Conservation (phyloP, 768 basidiomycete genomes). For the Boletus reticuloceps region DNA sequence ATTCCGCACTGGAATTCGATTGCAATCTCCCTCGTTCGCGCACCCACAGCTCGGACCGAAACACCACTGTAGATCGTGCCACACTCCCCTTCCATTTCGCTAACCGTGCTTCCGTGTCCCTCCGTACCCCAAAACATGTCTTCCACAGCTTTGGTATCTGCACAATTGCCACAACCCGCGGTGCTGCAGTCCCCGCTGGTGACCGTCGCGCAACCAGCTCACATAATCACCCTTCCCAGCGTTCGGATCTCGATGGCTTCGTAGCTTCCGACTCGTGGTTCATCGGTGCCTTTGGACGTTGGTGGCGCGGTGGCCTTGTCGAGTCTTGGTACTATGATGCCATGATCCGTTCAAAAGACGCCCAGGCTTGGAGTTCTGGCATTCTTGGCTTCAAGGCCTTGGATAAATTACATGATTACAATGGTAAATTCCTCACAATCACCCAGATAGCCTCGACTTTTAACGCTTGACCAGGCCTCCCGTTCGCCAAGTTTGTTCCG, state of each 20-base stretch:
- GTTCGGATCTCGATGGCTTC: slow-evolving; percentile 39
- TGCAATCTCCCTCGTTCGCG: slow-evolving; percentile 26
- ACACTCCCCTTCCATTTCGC: slow-evolving; percentile 71
- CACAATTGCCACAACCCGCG: slow-evolving; percentile 61
- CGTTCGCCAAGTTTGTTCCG: slow-evolving; percentile 48
- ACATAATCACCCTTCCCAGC: slow-evolving; percentile 22
- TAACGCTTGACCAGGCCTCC: slow-evolving; percentile 39
- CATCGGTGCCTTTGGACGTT: slow-evolving; percentile 85
- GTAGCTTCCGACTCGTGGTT: slow-evolving; percentile 82
- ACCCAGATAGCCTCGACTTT: not conserved
- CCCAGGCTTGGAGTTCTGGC: slow-evolving; percentile 75
- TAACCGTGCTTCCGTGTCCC: slow-evolving; percentile 87
- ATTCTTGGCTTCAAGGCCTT: slow-evolving; percentile 73
- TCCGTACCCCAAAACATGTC: slow-evolving; percentile 87
- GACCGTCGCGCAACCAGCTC: slow-evolving; percentile 48
- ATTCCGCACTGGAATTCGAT: slow-evolving; percentile 39
- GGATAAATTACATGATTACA: slow-evolving; percentile 65
- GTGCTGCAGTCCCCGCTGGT: slow-evolving; percentile 44
- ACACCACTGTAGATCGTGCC: slow-evolving; percentile 22
- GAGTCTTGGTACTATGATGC: slow-evolving; percentile 79
- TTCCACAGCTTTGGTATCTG: slow-evolving; percentile 87
- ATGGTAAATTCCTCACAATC: slow-evolving; percentile 44
- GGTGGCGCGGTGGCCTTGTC: slow-evolving; percentile 85
- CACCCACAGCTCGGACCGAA: slow-evolving; percentile 23
- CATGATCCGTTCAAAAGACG: slow-evolving; percentile 58